Evolutionary conservation across 2,329 filamentous ascomycete species (phyloP).

Genomic region (Emmonsiellopsis sp.): DNA sequence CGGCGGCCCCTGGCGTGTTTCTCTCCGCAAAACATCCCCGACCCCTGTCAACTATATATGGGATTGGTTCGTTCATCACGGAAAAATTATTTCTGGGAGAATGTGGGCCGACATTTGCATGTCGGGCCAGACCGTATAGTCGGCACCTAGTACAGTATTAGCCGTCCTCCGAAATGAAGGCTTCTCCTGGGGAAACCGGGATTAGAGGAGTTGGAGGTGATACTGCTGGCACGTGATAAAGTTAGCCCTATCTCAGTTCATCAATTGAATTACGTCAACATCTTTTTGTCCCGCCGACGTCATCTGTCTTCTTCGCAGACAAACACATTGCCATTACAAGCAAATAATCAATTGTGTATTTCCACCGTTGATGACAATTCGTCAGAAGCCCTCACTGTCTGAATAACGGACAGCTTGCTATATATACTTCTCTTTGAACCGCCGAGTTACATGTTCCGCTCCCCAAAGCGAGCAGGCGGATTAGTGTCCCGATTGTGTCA

Average conservation of each 20-base stretch:
- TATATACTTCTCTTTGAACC: not conserved
- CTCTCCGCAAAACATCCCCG: not conserved
- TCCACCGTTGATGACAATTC: too few species aligned
- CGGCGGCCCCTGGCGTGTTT: not conserved
- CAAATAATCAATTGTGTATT: too few species aligned
- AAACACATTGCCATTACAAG: too few species aligned
- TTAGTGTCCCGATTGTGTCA: constrained; percentile 1
- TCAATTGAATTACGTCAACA: not conserved
- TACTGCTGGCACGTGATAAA: not conserved
- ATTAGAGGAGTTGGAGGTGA: not conserved
- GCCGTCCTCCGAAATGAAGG: not conserved
- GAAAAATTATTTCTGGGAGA: not conserved
- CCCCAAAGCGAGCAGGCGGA: not conserved
- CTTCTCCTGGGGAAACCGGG: not conserved
- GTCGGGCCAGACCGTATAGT: too few species aligned
- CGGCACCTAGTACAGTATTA: not conserved
- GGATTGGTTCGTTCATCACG: not conserved
- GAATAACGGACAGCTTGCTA: too few species aligned
- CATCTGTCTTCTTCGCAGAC: not conserved
- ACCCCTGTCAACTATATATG: not conserved
- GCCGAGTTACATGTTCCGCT: not conserved
- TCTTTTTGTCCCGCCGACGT: not conserved
- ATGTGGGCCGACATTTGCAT: not conserved
- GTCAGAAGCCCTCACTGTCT: too few species aligned
- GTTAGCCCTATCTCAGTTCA: not conserved